These are phyloP conservation scores for Boletus vermiculosoides DNA, from an alignment of 768 basidiomycete genomes.

Conservation along the genomic window DNA sequence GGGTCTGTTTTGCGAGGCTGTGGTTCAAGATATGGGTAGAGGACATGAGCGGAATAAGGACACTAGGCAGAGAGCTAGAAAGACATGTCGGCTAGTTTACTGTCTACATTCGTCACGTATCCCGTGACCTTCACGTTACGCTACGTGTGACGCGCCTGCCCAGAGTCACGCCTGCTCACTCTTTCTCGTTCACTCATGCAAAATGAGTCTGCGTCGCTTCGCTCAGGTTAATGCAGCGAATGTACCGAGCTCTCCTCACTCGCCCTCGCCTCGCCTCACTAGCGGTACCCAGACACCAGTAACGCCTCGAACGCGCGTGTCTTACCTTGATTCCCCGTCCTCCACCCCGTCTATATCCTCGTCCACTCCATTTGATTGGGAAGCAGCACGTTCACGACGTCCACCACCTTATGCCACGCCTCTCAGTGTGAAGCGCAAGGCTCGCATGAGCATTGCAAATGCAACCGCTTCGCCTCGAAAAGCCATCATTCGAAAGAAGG, in stretches of 20 bases:
- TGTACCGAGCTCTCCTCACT: constrained; percentile 40
- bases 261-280: constrained; percentile 34
- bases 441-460: constrained; percentile 36
- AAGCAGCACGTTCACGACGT: constrained; percentile 66
- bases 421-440: constrained; percentile 43
- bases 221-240: constrained; percentile 49
- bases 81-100: neutral
- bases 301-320: constrained; percentile 48
- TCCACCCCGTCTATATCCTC: constrained; percentile 73
- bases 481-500: constrained; percentile 60
- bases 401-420: constrained; percentile 76
- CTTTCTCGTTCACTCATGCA: constrained; percentile 11
- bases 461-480: constrained; percentile 42
- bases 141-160: constrained; percentile 24
- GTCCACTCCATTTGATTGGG: constrained; percentile 83
- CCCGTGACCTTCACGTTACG: constrained; percentile 27
- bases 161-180: constrained; percentile 17
- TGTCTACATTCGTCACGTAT: neutral
- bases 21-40: constrained; percentile 62
- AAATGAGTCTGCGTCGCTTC: constrained; percentile 57
- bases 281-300: constrained; percentile 42
- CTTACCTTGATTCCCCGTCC: constrained; percentile 57
- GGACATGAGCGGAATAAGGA: constrained; percentile 21
- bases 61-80: constrained; percentile 20
- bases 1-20: constrained; percentile 47